Evolutionary conservation across 257 asterid genomes (phyloP).

Genomic region (Scutellaria barbata): DNA sequence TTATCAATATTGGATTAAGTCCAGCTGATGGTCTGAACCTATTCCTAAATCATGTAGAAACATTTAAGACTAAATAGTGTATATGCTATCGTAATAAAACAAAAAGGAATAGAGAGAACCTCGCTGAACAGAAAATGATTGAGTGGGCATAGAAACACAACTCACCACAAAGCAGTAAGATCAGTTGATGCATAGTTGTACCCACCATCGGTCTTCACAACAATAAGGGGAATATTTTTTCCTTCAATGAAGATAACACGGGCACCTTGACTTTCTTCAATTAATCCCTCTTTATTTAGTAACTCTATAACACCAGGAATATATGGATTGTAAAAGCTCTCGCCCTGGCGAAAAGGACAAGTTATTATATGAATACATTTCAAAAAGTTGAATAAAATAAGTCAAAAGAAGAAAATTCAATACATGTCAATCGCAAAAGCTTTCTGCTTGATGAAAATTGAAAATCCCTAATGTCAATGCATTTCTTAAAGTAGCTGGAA

Average conservation of each 20-base stretch:
- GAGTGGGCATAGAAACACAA: conserved; percentile 15
- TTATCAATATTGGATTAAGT: neutral
- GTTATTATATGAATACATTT: neutral
- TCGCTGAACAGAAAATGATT: no score
- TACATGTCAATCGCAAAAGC: conserved; percentile 48
- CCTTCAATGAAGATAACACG: conserved; percentile 91
- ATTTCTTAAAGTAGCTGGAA: neutral
- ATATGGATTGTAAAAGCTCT: conserved; percentile 91
- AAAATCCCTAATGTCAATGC: conserved; percentile 10
- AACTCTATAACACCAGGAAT: conserved; percentile 68
- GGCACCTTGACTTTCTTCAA: conserved; percentile 94
- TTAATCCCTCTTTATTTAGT: conserved; percentile 63
- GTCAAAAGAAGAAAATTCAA: neutral
- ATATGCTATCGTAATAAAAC: conserved; percentile 5
- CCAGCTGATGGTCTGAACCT: conserved; percentile 9
- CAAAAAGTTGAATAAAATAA: conserved; percentile 3
- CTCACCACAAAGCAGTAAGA: conserved; percentile 89
- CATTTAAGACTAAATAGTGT: neutral
- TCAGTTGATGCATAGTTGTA: conserved; percentile 96
- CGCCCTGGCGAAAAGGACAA: conserved; percentile 60
- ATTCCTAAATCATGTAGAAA: neutral
- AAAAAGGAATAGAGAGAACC: neutral
- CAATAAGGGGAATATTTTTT: conserved; percentile 78
- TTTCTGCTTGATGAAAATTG: conserved; percentile 44
- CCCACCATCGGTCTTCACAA: conserved; percentile 95